These are phyloP conservation scores for Umbelopsis vinacea DNA, from an alignment of 192 early-diverging fungal species.

Conservation along the genomic window DNA sequence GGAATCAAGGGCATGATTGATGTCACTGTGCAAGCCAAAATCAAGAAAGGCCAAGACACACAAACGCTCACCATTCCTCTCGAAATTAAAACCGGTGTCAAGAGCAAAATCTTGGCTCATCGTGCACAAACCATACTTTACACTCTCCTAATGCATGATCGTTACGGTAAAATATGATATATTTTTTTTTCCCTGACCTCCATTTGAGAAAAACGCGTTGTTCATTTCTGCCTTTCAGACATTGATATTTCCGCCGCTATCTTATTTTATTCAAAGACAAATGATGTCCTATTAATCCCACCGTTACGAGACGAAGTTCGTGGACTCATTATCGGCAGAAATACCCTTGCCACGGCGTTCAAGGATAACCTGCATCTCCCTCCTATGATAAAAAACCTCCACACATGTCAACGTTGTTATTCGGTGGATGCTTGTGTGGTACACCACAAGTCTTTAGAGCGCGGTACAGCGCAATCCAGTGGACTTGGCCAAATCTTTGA, in stretches of 20 bases:
- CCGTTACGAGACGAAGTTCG: constrained; percentile 67
- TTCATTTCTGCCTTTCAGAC: constrained; percentile 42
- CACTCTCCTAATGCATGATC: constrained; percentile 82
- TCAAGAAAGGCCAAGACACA: constrained; percentile 15
- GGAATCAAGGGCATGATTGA: constrained; percentile 95
- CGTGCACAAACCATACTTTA: constrained; percentile 87
- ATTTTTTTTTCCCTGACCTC: no score
- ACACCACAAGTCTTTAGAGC: constrained; percentile 76
- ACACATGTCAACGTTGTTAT: constrained; percentile 72
- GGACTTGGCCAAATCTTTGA: constrained; percentile 68
- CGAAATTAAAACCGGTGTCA: constrained; percentile 85
- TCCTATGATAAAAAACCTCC: constrained; percentile 65
- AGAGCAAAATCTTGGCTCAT: constrained; percentile 62
- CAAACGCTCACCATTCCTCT: constrained; percentile 70
- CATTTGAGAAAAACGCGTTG: no score
- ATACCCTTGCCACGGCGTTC: constrained; percentile 69
- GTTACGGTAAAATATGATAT: constrained; percentile 60
- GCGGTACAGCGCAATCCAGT: constrained; percentile 59
- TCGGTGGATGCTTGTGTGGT: constrained; percentile 67
- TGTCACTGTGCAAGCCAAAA: constrained; percentile 61
- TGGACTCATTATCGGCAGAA: constrained; percentile 74
- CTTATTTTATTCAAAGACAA: constrained; percentile 77
- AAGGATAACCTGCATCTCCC: constrained; percentile 57
- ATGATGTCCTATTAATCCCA: constrained; percentile 69
- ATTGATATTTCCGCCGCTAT: constrained; percentile 68